A percentile compares a stretch with the other conserved stretches of the same genome.
phyloP scores from a whole-genome alignment of 768 basidiomycete species.

The Psilocybe subaeruginosa region DNA sequence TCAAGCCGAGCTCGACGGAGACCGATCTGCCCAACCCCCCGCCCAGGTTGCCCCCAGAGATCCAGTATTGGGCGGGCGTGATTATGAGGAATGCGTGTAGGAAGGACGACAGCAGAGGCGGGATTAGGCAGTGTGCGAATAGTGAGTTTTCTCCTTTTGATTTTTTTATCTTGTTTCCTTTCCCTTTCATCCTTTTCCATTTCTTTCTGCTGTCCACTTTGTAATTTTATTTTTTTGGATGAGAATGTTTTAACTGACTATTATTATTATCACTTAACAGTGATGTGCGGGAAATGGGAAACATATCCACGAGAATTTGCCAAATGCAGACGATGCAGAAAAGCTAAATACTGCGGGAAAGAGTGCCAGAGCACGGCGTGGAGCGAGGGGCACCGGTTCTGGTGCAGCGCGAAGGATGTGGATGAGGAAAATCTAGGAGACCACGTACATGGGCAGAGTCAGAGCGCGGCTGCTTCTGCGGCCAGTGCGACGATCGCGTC shows the following conservation, averaged over 20 bases:
- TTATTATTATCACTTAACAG: slow-evolving; percentile 33
- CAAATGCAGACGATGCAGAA: slow-evolving; percentile 93
- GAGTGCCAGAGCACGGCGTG: slow-evolving; percentile 96
- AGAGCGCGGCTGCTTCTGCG: background rate
- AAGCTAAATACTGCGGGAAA: slow-evolving; percentile 98
- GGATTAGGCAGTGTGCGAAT: slow-evolving; percentile 97
- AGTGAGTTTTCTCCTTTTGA: slow-evolving; percentile 51
- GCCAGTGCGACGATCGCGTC: background rate
- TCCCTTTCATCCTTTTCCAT: background rate
- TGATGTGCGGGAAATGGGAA: slow-evolving; percentile 98
- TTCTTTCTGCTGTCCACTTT: background rate
- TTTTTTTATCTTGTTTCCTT: background rate
- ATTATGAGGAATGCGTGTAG: slow-evolving; percentile 99
- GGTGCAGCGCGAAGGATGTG: slow-evolving; percentile 74
- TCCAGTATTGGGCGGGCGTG: slow-evolving; percentile 99
- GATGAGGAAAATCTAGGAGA: slow-evolving; percentile 43
- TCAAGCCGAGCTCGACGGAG: slow-evolving; percentile 86
- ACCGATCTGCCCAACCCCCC: slow-evolving; percentile 66
- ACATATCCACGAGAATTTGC: slow-evolving; percentile 92
- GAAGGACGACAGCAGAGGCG: slow-evolving; percentile 92
- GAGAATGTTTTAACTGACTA: too few relatives aligned
- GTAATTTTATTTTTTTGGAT: background rate
- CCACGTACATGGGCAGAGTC: slow-evolving; percentile 1
- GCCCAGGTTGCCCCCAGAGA: slow-evolving; percentile 80
- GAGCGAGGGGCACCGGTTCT: slow-evolving; percentile 95